These are phyloP conservation scores for Parastagonospora nodorum DNA, from an alignment of 2,329 filamentous ascomycete species.

Conservation along the genomic window DNA sequence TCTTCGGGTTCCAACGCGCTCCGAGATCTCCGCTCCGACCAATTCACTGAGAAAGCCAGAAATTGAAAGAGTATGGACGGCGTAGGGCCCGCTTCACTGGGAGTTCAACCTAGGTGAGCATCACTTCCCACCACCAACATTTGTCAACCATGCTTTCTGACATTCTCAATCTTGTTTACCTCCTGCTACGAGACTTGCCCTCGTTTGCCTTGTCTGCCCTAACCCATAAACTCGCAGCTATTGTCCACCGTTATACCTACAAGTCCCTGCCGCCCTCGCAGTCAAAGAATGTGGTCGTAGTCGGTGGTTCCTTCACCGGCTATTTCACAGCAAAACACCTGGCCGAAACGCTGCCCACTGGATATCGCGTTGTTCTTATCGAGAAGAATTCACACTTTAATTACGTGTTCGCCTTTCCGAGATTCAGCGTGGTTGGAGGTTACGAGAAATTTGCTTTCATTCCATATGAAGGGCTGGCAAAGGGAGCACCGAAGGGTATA, in stretches of 20 bases:
- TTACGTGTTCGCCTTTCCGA: constrained; percentile 64
- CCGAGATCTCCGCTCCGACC: no score
- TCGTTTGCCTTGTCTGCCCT: no score
- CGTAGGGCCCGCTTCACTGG: no score
- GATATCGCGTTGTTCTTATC: constrained; percentile 60
- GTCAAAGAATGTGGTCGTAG: background rate
- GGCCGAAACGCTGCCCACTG: background rate
- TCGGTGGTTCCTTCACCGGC: constrained; percentile 3
- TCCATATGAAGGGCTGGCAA: constrained; percentile 56
- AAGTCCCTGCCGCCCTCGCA: background rate
- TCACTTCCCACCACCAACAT: no score
- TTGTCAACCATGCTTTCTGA: no score
- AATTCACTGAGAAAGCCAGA: no score
- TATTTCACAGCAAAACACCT: background rate
- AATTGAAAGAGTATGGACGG: no score
- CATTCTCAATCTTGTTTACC: no score
- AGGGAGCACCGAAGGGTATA: constrained; percentile 40
- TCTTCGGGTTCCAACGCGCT: no score
- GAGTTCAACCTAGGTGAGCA: no score
- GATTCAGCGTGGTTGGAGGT: constrained; percentile 59
- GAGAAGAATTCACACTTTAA: constrained; percentile 67
- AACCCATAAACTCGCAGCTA: background rate
- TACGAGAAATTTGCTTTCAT: constrained; percentile 65
- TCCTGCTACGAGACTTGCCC: no score
- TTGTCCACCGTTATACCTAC: background rate